These are phyloP conservation scores for Diaporthe sp. DNA, from an alignment of 2,329 filamentous ascomycete species.

Conservation along the genomic window DNA sequence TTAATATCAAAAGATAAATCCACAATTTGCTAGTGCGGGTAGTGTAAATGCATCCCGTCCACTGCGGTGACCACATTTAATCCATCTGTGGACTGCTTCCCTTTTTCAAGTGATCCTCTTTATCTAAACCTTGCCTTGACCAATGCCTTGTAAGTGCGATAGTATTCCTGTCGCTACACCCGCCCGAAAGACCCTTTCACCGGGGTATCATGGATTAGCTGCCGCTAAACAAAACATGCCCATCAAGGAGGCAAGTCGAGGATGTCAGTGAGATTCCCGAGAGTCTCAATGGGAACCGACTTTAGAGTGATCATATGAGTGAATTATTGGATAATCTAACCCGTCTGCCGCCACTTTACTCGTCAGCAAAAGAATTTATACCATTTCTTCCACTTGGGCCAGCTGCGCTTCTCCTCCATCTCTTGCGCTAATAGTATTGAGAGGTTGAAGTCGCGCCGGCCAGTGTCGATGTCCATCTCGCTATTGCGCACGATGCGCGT, in stretches of 20 bases:
- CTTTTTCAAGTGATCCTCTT: not conserved
- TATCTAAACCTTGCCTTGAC: not conserved
- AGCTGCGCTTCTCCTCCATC: constrained; percentile 76
- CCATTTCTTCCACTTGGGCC: constrained; percentile 82
- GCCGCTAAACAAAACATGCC: not conserved
- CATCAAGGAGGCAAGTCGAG: not conserved
- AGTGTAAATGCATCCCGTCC: not conserved
- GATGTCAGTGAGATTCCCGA: not conserved
- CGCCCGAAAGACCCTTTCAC: too few relatives aligned
- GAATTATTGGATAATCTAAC: not conserved
- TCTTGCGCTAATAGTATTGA: constrained; percentile 84
- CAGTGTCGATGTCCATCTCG: constrained; percentile 90
- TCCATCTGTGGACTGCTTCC: not conserved
- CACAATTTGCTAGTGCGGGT: not conserved
- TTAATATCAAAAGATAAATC: not conserved
- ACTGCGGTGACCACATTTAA: not conserved
- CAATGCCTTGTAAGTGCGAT: not conserved
- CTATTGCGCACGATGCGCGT: constrained; percentile 75
- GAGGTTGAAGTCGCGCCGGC: constrained; percentile 86
- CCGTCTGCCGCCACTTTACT: too few relatives aligned
- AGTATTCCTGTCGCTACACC: not conserved
- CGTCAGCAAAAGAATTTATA: constrained; percentile 82
- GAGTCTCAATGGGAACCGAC: not conserved
- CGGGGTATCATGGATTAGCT: not conserved
- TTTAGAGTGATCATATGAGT: not conserved